Evolutionary conservation across 371 early-diverging fungal genomes (phyloP).

Genomic region (Globomyces sp.): DNA sequence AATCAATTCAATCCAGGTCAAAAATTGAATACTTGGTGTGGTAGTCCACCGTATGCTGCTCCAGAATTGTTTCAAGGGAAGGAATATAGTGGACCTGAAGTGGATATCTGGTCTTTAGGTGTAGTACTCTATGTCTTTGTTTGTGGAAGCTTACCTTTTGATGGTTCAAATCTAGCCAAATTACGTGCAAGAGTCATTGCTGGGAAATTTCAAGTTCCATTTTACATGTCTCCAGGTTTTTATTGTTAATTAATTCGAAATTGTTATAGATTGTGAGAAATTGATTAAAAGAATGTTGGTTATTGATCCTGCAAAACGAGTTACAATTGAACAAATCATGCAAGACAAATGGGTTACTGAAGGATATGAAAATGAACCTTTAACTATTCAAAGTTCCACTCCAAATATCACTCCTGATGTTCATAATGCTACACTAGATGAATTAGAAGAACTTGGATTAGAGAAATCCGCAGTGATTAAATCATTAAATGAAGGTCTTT

Average conservation of each 20-base stretch:
- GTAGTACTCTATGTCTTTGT: slow-evolving; percentile 58
- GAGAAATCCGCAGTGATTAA: slow-evolving; percentile 36
- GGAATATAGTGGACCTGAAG: slow-evolving; percentile 59
- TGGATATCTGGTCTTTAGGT: slow-evolving; percentile 62
- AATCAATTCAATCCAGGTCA: slow-evolving; percentile 64
- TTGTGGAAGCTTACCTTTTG: slow-evolving; percentile 55
- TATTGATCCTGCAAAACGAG: slow-evolving; percentile 48
- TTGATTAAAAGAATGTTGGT: slow-evolving; percentile 51
- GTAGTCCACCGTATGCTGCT: slow-evolving; percentile 61
- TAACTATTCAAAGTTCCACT: background rate
- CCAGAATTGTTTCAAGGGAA: slow-evolving; percentile 59
- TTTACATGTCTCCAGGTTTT: slow-evolving; percentile 54
- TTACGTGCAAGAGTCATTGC: slow-evolving; percentile 44
- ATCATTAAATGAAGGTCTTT: slow-evolving; percentile 40
- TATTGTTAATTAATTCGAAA: background rate
- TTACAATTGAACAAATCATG: slow-evolving; percentile 46
- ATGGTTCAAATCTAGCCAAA: slow-evolving; percentile 50
- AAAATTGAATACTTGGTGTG: slow-evolving; percentile 67
- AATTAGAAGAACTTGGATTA: slow-evolving; percentile 50
- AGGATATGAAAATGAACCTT: slow-evolving; percentile 42
- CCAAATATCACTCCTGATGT: slow-evolving; percentile 40
- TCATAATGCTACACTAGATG: slow-evolving; percentile 38
- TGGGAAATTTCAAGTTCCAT: slow-evolving; percentile 55
- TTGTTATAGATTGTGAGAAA: slow-evolving; percentile 41
- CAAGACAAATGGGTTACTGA: slow-evolving; percentile 53